phyloP scores from a whole-genome alignment of 176 grass and related monocot genomes.

The Triticum monococcum region DNA sequence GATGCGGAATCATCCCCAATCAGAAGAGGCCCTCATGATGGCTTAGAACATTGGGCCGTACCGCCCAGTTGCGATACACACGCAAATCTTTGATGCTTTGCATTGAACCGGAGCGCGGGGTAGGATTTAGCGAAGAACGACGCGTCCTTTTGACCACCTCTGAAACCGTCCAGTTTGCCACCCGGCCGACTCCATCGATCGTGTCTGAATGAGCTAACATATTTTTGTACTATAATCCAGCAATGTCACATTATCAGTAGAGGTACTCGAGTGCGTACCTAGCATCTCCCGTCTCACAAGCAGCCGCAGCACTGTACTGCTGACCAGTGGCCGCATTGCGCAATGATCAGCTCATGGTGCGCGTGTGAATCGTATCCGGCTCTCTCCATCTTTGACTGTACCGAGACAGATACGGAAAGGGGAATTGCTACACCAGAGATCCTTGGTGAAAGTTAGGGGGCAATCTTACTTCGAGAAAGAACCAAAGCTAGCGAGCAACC shows the following conservation, averaged over 20 bases:
- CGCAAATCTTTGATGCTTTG: background rate
- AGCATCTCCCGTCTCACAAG: background rate
- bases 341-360: background rate
- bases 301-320: background rate
- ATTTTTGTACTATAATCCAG: background rate
- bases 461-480: constrained; percentile 24
- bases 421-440: background rate
- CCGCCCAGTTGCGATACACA: too few species aligned
- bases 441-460: background rate
- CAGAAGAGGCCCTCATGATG: too few species aligned
- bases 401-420: background rate
- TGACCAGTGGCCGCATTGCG: background rate
- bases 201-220: background rate
- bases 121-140: background rate
- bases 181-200: background rate
- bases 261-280: background rate
- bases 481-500: background rate
- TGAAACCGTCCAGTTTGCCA: background rate
- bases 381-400: background rate
- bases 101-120: too few species aligned
- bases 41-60: too few species aligned
- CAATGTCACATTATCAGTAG: background rate
- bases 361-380: background rate
- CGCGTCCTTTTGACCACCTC: background rate
- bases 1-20: too few species aligned